Conservation (phyloP, 2,329 filamentous ascomycete species). For the Ascochyta clinopodiicola region DNA sequence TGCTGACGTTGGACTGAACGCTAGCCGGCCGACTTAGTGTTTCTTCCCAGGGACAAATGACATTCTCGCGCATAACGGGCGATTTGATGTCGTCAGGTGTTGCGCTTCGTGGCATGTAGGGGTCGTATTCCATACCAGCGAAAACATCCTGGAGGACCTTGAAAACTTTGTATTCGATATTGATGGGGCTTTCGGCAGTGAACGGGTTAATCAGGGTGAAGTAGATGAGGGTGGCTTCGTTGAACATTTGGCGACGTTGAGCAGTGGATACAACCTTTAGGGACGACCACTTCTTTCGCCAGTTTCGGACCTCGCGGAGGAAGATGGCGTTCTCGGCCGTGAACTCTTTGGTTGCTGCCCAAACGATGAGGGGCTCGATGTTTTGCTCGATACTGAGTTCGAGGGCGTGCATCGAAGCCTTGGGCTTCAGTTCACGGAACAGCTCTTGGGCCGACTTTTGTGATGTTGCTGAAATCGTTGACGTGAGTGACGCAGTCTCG, state of each 20-base stretch:
- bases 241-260: conserved; percentile 47
- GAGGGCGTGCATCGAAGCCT: conserved; percentile 46
- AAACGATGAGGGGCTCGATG: conserved; percentile 46
- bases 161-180: conserved; percentile 50
- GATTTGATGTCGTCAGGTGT: conserved; percentile 34
- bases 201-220: conserved; percentile 49
- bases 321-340: conserved; percentile 49
- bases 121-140: conserved; percentile 44
- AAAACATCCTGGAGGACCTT: conserved; percentile 42
- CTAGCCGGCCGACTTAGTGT: conserved; percentile 41
- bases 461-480: conserved; percentile 28
- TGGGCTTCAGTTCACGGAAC: conserved; percentile 41
- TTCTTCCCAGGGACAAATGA: conserved; percentile 49
- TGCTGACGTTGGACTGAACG: conserved; percentile 36
- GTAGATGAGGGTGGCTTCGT: conserved; percentile 47
- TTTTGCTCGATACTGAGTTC: conserved; percentile 45
- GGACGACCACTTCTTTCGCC: conserved; percentile 43
- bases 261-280: conserved; percentile 36
- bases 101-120: conserved; percentile 39
- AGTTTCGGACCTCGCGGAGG: conserved; percentile 48
- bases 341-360: conserved; percentile 46
- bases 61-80: conserved; percentile 38
- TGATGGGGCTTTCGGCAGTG: conserved; percentile 47
- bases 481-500: conserved; percentile 37
- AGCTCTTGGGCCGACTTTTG: conserved; percentile 31